Conservation (phyloP, 2,329 filamentous ascomycete genomes). For the Fusarium robinianum region DNA sequence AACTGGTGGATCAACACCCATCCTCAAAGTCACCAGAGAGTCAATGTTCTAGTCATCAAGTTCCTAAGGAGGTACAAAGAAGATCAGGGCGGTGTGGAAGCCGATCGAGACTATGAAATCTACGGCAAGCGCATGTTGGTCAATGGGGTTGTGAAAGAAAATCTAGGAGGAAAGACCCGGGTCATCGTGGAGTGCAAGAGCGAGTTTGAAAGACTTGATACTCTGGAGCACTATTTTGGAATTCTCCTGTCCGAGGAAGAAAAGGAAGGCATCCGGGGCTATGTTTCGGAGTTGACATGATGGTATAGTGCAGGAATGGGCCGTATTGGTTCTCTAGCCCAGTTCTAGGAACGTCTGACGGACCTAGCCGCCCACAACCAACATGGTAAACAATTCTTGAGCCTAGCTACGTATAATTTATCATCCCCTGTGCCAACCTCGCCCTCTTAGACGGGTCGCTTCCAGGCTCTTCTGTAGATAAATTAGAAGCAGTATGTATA, state of each 20-base stretch:
- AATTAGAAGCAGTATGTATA: no score
- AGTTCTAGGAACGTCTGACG: no score
- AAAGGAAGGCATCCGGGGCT: conserved; percentile 13
- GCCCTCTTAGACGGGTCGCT: no score
- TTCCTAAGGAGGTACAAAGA: conserved; percentile 52
- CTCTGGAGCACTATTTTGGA: conserved; percentile 53
- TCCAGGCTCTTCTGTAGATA: no score
- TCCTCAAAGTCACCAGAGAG: conserved; percentile 57
- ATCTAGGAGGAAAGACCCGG: conserved; percentile 28
- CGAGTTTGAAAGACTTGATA: conserved; percentile 53
- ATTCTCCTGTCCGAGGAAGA: conserved; percentile 47
- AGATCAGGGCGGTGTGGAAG: no score
- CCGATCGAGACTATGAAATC: no score
- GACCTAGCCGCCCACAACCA: no score
- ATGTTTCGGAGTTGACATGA: conserved; percentile 20
- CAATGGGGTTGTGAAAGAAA: conserved; percentile 30
- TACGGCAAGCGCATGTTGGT: conserved; percentile 35
- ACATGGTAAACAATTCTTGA: no score
- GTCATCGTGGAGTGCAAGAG: conserved; percentile 39
- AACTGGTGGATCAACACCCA: conserved; percentile 58
- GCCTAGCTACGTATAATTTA: no score
- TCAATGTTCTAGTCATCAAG: conserved; percentile 55
- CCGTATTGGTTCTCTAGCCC: no score
- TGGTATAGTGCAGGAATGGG: no score
- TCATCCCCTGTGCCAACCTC: no score